Evolutionary conservation across 2,329 filamentous ascomycete species (phyloP).

Genomic region (Pseudonectria buxi): DNA sequence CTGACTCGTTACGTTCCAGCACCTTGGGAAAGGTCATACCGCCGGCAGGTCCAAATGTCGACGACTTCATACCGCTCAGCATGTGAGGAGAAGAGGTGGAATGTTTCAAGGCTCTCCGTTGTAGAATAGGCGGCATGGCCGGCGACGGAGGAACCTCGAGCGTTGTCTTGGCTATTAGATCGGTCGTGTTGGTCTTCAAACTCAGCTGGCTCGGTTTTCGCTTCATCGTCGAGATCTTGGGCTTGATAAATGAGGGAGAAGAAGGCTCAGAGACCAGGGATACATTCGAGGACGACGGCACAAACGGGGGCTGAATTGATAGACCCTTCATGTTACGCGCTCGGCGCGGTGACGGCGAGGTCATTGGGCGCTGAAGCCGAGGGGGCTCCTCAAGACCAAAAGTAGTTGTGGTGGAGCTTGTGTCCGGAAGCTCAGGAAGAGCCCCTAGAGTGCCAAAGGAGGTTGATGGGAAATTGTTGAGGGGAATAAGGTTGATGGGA

Average conservation of each 20-base stretch:
- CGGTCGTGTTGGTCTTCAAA: constrained; percentile 62
- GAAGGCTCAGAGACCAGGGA: constrained; percentile 57
- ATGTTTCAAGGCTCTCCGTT: constrained; percentile 58
- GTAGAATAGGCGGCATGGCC: constrained; percentile 50
- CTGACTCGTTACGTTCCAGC: constrained; percentile 52
- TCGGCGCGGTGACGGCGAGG: constrained; percentile 62
- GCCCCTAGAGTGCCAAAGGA: constrained; percentile 40
- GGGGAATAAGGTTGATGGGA: constrained; percentile 64
- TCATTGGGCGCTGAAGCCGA: constrained; percentile 52
- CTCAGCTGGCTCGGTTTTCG: constrained; percentile 74
- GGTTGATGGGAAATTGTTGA: constrained; percentile 61
- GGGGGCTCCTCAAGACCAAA: constrained; percentile 38
- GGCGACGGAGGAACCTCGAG: constrained; percentile 52
- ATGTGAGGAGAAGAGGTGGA: constrained; percentile 63
- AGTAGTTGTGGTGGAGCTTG: constrained; percentile 27
- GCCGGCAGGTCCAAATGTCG: constrained; percentile 53
- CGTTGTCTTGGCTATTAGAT: constrained; percentile 41
- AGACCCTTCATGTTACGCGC: constrained; percentile 80
- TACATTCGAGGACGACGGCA: constrained; percentile 38
- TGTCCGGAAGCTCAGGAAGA: too few species aligned
- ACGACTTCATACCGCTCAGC: constrained; percentile 51
- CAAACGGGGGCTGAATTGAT: constrained; percentile 62
- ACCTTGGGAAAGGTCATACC: constrained; percentile 60
- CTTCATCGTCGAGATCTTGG: constrained; percentile 61
- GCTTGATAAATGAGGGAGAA: constrained; percentile 75